Conservation (phyloP, 495 filamentous ascomycete genomes). For the Choiromyces venosus region DNA sequence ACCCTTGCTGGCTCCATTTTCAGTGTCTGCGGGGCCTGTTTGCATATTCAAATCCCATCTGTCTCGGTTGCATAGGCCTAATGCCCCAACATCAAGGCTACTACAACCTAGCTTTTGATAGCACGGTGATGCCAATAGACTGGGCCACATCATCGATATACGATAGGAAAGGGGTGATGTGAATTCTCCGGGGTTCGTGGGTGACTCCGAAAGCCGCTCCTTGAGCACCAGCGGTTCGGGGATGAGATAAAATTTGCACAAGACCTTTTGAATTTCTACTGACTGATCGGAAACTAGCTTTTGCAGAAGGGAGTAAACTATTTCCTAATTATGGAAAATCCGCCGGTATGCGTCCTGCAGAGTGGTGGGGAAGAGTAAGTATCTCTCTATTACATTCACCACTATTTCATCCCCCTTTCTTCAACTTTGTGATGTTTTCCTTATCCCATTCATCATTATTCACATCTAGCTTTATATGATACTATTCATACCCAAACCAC, state of each 20-base stretch:
- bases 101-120: neutral
- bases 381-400: constrained; percentile 17
- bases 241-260: neutral
- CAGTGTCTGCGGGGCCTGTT: neutral
- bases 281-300: constrained; percentile 43
- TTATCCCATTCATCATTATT: neutral
- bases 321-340: constrained; percentile 67
- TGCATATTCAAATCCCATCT: neutral
- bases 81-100: neutral
- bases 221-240: neutral
- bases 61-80: neutral
- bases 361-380: constrained; percentile 67
- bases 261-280: neutral
- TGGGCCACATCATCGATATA: neutral
- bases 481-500: neutral
- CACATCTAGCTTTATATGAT: neutral
- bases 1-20: neutral
- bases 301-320: constrained; percentile 47
- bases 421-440: neutral
- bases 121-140: neutral
- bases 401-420: neutral
- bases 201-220: neutral
- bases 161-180: neutral
- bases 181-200: neutral
- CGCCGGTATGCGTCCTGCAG: constrained; percentile 51